Evolutionary conservation across 1,284 basidiomycete genomes (phyloP).

Genomic region (Moniliella sp.): DNA sequence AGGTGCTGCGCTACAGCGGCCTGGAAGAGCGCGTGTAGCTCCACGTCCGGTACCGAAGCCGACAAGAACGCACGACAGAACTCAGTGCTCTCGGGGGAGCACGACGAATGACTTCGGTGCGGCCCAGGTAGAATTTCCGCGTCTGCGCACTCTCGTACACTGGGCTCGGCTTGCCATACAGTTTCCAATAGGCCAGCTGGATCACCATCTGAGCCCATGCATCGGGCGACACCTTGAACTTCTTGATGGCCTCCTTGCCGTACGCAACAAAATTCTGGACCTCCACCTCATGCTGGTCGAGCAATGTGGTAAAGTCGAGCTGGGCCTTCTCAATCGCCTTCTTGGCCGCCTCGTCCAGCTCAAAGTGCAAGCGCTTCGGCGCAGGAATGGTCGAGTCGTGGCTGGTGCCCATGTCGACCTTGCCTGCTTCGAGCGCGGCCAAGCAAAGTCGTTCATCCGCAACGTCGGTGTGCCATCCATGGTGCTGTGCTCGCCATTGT

Average conservation of each 20-base stretch:
- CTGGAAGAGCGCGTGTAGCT: conserved; percentile 52
- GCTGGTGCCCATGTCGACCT: conserved; percentile 44
- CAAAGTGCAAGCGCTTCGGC: conserved; percentile 53
- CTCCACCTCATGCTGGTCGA: conserved; percentile 57
- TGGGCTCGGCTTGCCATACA: conserved; percentile 54
- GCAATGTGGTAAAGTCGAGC: conserved; percentile 52
- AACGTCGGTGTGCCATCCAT: conserved; percentile 92
- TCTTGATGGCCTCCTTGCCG: conserved; percentile 73
- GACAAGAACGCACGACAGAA: conserved; percentile 76
- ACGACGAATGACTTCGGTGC: conserved; percentile 81
- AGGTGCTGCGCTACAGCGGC: conserved; percentile 60
- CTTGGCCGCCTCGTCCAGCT: conserved; percentile 42
- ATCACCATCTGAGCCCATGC: conserved; percentile 83
- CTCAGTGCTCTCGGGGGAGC: conserved; percentile 60
- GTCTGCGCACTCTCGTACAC: conserved; percentile 90
- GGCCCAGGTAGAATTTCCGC: conserved; percentile 66
- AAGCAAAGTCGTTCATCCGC: conserved; percentile 79
- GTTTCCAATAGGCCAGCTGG: conserved; percentile 74
- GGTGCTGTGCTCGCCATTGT: conserved; percentile 80
- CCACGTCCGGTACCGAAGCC: conserved; percentile 38
- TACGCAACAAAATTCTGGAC: conserved; percentile 72
- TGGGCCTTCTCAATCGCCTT: conserved; percentile 43
- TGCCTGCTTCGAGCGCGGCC: conserved; percentile 53
- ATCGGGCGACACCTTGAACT: conserved; percentile 70
- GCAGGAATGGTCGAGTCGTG: conserved; percentile 39